A percentile compares a stretch with the other conserved stretches of the same genome.
phyloP scores from a whole-genome alignment of 176 grass and related monocot species.

The Zizania latifolia region DNA sequence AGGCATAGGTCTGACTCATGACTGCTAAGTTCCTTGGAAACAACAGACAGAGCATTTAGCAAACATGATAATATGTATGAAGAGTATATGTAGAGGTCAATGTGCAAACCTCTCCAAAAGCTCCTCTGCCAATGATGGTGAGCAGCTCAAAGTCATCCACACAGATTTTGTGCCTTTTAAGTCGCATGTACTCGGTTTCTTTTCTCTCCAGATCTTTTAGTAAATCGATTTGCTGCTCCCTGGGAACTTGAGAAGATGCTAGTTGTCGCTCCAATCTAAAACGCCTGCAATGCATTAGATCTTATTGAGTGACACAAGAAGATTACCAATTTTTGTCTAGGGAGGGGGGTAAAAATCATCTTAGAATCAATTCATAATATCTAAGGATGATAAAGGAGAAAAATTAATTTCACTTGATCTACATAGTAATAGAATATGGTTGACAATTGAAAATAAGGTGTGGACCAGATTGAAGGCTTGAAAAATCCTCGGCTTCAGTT shows the following conservation, averaged over 20 bases:
- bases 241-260: slow-evolving; percentile 80
- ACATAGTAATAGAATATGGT: background rate
- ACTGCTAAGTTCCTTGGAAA: background rate
- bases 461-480: background rate
- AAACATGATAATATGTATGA: background rate
- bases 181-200: slow-evolving; percentile 94
- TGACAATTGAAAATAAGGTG: background rate
- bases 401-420: background rate
- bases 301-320: slow-evolving; percentile 17
- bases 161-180: slow-evolving; percentile 99
- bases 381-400: background rate
- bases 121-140: slow-evolving; percentile 96
- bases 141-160: slow-evolving; percentile 97
- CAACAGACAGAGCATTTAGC: background rate
- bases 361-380: background rate
- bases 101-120: slow-evolving; percentile 91
- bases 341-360: background rate
- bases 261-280: slow-evolving; percentile 83
- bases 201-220: slow-evolving; percentile 98
- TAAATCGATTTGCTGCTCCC: slow-evolving; percentile 88
- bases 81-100: slow-evolving; percentile 1
- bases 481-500: background rate
- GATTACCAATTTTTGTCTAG: background rate
- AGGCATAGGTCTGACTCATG: slow-evolving; percentile 1
- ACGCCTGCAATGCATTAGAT: slow-evolving; percentile 54